Evolutionary conservation across 306 rosid genomes (phyloP), one percentile per base, ranked within the genome.

Genomic region (Acmispon strigosus): DNA sequence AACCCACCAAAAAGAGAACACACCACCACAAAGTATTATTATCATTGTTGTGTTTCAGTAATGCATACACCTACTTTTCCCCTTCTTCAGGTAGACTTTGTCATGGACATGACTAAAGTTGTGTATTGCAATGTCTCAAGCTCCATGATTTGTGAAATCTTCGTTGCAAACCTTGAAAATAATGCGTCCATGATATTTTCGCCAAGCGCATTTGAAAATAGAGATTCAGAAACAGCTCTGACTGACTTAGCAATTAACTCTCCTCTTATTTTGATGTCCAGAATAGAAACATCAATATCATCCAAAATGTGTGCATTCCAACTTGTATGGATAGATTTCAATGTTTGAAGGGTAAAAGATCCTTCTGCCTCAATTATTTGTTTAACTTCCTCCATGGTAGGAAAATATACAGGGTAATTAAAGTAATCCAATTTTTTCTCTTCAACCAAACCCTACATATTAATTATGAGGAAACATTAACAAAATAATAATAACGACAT

Each of bases 301-400:
- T 74, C 76, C 4, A 72, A 53, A 20, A 69, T 2, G 0, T 37
- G 27, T 1, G 44, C 73, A n/a, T 76, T 57, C 84, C 84, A 81
- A 43, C 57, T 77, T 0, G 64, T 41, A 36, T 61, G 39, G 16
- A 78, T 18, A 9, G 14, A 48, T 15, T 70, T 8, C 2, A 81
- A 45, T 8, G 41, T 53, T 10, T 78, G 34, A 10, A 78, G 0
- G 0, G 18, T 53, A 57, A 86, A 83, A 2, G 86, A 81, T 1
- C 83, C 81, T 79, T 86, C 86, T 24, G 20, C 72, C 10, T 54
- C 69, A 13, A 86, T 77, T 39, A 78, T 73, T 24, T 63, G 50
- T 49, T 29, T 48, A 8, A 83, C 84, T 79, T 86, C 88, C 9
- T 44, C 19, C 0, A 27, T 10, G 0, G 81, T 76, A 3, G 88